Evolutionary conservation across 306 rosid genomes (phyloP).

Genomic region (Vicia villosa): DNA sequence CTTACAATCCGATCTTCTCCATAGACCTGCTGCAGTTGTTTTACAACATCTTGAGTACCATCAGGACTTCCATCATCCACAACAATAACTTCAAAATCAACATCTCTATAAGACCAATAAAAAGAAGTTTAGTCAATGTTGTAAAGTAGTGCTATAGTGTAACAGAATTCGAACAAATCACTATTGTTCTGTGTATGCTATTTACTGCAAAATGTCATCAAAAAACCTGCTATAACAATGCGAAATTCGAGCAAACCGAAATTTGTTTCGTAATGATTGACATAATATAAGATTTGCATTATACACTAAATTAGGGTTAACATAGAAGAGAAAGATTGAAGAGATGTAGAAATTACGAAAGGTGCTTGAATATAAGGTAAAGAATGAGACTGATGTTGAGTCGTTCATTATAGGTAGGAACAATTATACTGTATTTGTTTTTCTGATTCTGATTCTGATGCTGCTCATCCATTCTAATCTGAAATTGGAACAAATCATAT

Average conservation of each 20-base stretch:
- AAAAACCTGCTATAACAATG: too few species aligned
- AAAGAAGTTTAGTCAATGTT: background rate
- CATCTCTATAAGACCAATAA: conserved; percentile 56
- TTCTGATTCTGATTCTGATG: conserved; percentile 45
- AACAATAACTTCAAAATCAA: conserved; percentile 80
- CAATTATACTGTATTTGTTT: conserved; percentile 78
- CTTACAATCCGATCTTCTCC: conserved; percentile 91
- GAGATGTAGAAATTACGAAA: conserved; percentile 37
- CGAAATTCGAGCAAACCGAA: background rate
- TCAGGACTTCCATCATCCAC: conserved; percentile 99
- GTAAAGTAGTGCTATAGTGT: background rate
- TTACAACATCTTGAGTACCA: conserved; percentile 85
- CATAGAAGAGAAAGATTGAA: background rate
- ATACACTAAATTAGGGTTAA: background rate
- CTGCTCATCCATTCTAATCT: conserved; percentile 43
- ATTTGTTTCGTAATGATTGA: background rate
- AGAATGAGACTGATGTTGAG: conserved; percentile 87
- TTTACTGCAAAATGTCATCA: background rate
- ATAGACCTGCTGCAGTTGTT: conserved; percentile 79
- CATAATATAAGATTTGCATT: background rate
- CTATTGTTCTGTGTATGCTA: background rate
- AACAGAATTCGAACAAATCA: background rate
- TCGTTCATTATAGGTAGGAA: conserved; percentile 93
- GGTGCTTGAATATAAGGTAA: conserved; percentile 92
- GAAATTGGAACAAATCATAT: conserved; percentile 11